Conservation (phyloP, 495 filamentous ascomycete genomes). For the Parathielavia appendiculata region DNA sequence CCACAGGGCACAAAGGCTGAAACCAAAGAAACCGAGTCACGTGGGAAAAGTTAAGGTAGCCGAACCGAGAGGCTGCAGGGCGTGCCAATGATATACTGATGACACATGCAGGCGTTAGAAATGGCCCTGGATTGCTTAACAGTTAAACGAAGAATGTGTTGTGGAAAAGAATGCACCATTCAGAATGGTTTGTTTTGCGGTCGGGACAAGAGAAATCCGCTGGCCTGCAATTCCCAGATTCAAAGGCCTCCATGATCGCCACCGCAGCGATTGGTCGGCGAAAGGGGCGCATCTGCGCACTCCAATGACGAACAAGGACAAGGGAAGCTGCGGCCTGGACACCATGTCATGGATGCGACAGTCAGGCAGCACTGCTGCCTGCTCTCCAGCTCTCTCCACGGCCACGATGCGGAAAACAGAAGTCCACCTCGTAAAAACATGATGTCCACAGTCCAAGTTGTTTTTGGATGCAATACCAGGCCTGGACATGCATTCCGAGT, state of each 20-base stretch:
- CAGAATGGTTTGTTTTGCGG: background rate
- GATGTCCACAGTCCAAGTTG: too few species aligned
- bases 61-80: background rate
- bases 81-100: slow-evolving; percentile 11
- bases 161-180: slow-evolving; percentile 13
- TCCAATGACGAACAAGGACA: too few species aligned
- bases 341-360: background rate
- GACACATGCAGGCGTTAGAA: slow-evolving; percentile 17
- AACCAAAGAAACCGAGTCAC: slow-evolving; percentile 12
- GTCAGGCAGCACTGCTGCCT: background rate
- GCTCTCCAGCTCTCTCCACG: too few species aligned
- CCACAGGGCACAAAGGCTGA: slow-evolving; percentile 13
- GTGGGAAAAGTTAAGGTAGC: slow-evolving; percentile 2
- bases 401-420: too few species aligned
- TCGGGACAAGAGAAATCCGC: too few species aligned
- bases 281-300: background rate
- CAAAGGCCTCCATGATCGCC: background rate
- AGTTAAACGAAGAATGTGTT: slow-evolving; percentile 8
- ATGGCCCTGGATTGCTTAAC: slow-evolving; percentile 17
- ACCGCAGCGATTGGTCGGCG: too few species aligned
- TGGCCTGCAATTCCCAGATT: too few species aligned
- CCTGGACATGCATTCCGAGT: too few species aligned
- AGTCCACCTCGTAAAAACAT: too few species aligned
- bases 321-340: too few species aligned
- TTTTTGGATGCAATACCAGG: too few species aligned